Evolutionary conservation across 2,329 filamentous ascomycete species (phyloP), one percentile per base, ranked within the genome.

Genomic region (Aspergillus novoparasiticus): DNA sequence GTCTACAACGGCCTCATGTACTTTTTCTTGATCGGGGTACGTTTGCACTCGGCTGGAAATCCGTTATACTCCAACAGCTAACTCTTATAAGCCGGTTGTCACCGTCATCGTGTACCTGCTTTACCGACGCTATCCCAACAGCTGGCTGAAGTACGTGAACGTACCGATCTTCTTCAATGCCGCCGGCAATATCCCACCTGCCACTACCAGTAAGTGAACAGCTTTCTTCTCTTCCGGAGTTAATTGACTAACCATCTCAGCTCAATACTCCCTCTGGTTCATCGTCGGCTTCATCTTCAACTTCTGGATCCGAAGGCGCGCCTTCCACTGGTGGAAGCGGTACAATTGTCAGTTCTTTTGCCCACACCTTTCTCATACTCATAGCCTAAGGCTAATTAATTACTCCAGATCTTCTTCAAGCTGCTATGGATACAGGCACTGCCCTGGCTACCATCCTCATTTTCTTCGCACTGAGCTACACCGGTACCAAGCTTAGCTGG

Each of bases 111-210:
- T 76, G 6, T 76, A 72, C 45, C 21, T 71, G 19, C 34, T 71
- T 16, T 75, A 75, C 59, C 69, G 71, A 8, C 62, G 67, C 11
- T 73, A 75, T 55, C 74, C 74, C 1, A 70, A 71, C 55, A 73
- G 67, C 60, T 75, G 73, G 70, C 59, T 75, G 10, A 69, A 71
- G n/a, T 76, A 71, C 46, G 64, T 76, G 61, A 76, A 76, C 46
- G 73, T 75, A 2, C 74, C 74, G 0, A 70, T 76, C 41, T 75
- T 76, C 65, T 76, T 76, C 59, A 75, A 75, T 43, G 73, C 71
- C 0, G 73, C 74, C 0, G 74, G 74, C 2, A 72, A 75, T 30
- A 76, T 76, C 19, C 74, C 74, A 6, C 74, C 74, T 2, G 72
- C 73, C 3, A 76, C 73, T 56, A 74, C 72, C 6, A 75, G 69